phyloP scores from a whole-genome alignment of 1,284 basidiomycete species.

The Cerrena zonata region DNA sequence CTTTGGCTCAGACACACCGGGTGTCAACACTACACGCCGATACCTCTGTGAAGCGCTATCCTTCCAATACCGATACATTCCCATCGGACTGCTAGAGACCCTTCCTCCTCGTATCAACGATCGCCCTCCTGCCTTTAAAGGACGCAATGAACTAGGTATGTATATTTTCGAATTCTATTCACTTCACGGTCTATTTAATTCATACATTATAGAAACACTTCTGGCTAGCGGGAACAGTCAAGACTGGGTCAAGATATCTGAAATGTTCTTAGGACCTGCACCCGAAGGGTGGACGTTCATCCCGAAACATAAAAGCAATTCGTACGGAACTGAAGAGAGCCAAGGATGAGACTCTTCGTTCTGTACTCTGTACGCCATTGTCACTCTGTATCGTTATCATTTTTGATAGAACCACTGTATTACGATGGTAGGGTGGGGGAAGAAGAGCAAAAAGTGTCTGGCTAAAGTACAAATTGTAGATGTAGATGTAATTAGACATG shows the following conservation, averaged over 20 bases:
- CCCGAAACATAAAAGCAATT: slow-evolving; percentile 73
- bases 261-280: slow-evolving; percentile 83
- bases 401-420: too few relatives aligned
- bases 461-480: background rate
- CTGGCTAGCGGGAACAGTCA: slow-evolving; percentile 74
- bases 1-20: slow-evolving; percentile 87
- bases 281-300: slow-evolving; percentile 65
- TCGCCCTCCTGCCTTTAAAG: slow-evolving; percentile 78
- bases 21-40: slow-evolving; percentile 87
- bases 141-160: slow-evolving; percentile 80
- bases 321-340: slow-evolving; percentile 52
- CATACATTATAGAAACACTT: slow-evolving; percentile 59
- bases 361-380: background rate
- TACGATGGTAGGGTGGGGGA: too few relatives aligned
- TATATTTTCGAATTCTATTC: slow-evolving; percentile 9
- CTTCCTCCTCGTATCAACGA: slow-evolving; percentile 85
- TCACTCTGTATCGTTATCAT: too few relatives aligned
- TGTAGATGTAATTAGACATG: background rate
- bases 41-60: slow-evolving; percentile 94
- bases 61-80: slow-evolving; percentile 92
- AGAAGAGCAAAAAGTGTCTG: too few relatives aligned
- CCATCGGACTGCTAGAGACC: slow-evolving; percentile 86
- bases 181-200: slow-evolving; percentile 2
- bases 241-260: slow-evolving; percentile 94
- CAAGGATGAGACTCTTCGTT: slow-evolving; percentile 30